Evolutionary conservation across 2,329 filamentous ascomycete species (phyloP), one percentile per base, ranked within the genome.

Genomic region (Neopestalotiopsis sp.): DNA sequence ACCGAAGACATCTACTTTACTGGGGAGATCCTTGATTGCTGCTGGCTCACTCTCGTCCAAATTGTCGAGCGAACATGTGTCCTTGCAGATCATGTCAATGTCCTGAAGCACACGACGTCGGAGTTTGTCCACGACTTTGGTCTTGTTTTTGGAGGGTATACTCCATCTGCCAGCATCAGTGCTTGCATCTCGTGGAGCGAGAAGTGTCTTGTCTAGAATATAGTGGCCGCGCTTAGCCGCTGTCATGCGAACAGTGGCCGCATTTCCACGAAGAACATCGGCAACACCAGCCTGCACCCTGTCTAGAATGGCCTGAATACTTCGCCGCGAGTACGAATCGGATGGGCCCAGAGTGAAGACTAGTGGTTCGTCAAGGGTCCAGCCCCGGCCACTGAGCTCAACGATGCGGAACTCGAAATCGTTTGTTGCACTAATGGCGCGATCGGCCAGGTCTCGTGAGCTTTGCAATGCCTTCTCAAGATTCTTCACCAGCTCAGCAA

Each of bases 201-300:
- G 78, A 9, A 87, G 76, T 4, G 81, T 82, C 71, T 85, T 85
- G 74, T 86, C 83, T n/a, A 86, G 69, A 14, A 88, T 80, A 28
- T 86, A 81, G 68, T 88, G 86, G 0, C 86, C 86, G 58, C 86
- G 82, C 73, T 88, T 88, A 71, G 85, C 80, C 6, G 84, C 82
- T 2, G 80, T 82, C 74, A 88, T 77, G 28, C 81, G 84, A 65
- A 87, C 79, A 4, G 83, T 80, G 52, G 82, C 79, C 30, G 85
- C 82, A 68, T 84, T 82, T 30, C 83, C 82, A 63, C 82, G 81
- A 30, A 88, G 78, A 5, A 85, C 81, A 66, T 86, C 83, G 20
- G 81, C 79, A 6, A 88, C 81, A 4, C 86, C 84, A 1, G 84
- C 83, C 72, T 87, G 84, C 24, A 88, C 76, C 49, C 86, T 82